Percentiles rank a stretch among this genome's conserved stretches.
Conservation (phyloP, 2,329 filamentous ascomycete species). For the Sclerotinia borealis region DNA sequence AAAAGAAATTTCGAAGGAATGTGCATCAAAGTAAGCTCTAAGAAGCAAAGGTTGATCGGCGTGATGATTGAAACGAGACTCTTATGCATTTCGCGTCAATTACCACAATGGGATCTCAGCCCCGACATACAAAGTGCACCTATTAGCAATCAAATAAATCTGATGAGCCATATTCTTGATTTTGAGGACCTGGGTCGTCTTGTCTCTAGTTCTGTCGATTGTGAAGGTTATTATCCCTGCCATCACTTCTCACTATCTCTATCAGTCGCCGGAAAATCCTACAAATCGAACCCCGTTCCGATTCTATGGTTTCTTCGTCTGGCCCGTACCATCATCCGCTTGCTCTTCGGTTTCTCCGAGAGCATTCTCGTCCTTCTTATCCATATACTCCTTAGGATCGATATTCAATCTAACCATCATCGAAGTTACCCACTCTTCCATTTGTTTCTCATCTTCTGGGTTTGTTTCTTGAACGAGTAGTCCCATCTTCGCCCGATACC, state of each 20-base stretch:
- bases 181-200: background rate
- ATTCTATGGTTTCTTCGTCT: constrained; percentile 12
- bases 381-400: constrained; percentile 25
- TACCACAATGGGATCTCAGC: background rate
- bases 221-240: background rate
- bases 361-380: background rate
- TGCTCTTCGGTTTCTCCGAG: background rate
- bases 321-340: constrained; percentile 2
- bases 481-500: constrained; percentile 41
- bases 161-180: background rate
- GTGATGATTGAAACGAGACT: background rate
- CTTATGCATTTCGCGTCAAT: background rate
- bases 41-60: background rate
- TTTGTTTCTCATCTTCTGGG: constrained; percentile 51
- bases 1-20: constrained; percentile 4
- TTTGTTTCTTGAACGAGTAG: constrained; percentile 35
- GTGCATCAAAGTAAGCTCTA: background rate
- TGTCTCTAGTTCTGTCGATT: background rate
- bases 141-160: background rate
- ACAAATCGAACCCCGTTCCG: background rate
- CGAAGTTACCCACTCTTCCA: constrained; percentile 56
- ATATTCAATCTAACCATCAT: constrained; percentile 52
- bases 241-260: background rate
- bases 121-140: background rate
- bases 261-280: background rate